phyloP scores from a whole-genome alignment of 140 eudicot species.

The Senecio squalidus region DNA sequence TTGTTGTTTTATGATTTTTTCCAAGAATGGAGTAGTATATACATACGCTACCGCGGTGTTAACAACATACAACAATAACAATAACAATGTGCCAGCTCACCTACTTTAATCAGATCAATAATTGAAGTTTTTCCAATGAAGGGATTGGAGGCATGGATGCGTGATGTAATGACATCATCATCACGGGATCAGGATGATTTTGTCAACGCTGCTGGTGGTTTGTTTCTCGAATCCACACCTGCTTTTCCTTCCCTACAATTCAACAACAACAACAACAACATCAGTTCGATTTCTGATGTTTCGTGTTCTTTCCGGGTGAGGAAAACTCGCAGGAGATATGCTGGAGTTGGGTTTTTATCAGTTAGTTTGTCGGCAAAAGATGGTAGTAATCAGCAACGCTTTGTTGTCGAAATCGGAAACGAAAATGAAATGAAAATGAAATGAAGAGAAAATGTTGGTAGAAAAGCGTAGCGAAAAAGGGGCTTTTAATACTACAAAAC shows the following conservation, averaged over 20 bases:
- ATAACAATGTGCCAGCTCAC: too few relatives aligned
- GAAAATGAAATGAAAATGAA: slow-evolving; percentile 32
- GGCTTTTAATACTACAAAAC: slow-evolving; percentile 77
- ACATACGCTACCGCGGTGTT: too few relatives aligned
- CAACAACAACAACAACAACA: slow-evolving; percentile 24
- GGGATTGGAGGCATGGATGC: slow-evolving; percentile 46
- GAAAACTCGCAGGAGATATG: slow-evolving; percentile 25
- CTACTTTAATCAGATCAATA: too few relatives aligned
- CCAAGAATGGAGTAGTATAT: too few relatives aligned
- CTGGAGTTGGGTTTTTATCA: slow-evolving; percentile 40
- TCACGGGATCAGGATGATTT: slow-evolving; percentile 3
- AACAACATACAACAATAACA: too few relatives aligned
- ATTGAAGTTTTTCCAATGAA: too few relatives aligned
- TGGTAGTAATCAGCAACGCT: slow-evolving; percentile 35
- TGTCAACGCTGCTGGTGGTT: slow-evolving; percentile 54
- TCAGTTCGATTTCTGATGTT: slow-evolving; percentile 3
- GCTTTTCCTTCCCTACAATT: slow-evolving; percentile 31
- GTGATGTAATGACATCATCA: slow-evolving; percentile 26
- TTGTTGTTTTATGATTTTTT: too few relatives aligned
- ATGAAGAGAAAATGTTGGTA: slow-evolving; percentile 9
- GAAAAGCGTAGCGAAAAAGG: slow-evolving; percentile 32
- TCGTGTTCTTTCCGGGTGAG: slow-evolving; percentile 22
- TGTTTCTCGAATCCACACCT: slow-evolving; percentile 61
- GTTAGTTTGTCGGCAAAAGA: slow-evolving; percentile 40
- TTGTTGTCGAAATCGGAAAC: slow-evolving; percentile 22